Evolutionary conservation across 345 rosid species (phyloP), one percentile per base, ranked within the genome.

Genomic region (Clarkia xantiana): DNA sequence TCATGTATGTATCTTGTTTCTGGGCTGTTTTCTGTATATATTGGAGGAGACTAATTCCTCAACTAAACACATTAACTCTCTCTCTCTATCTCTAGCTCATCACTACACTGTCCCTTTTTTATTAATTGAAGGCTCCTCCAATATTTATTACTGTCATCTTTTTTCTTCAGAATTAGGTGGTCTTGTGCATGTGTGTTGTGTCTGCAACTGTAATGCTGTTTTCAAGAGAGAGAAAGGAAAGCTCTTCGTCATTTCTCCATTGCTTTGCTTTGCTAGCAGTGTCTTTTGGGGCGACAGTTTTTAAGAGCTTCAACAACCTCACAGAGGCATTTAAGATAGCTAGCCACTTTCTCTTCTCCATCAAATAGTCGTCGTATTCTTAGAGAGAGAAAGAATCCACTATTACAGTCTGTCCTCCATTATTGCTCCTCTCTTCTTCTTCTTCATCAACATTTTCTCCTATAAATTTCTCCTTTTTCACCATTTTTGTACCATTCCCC

Each of bases 31-130:
- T 2, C 3, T 25, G 10, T 20, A 14, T 12, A 7, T 18, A 13
- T 38, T 7, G 38, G 11, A 38, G 18, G n/a, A 49, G 52, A 38
- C n/a, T 14, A 49, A 47, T 58, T 77, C 68, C 84, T 78, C 94
- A 86, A 76, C 96, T 59, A 75, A 80, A 70, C 71, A n/a, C 84
- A 80, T 80, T 86, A 51, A 82, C 55, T 75, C 72, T 73, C 59
- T 62, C 25, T 22, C 2, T 22, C 5, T 22, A 2, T 22, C 25
- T 22, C 25, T 2, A 2, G 2, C 25, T 22, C 25, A 22, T n/a
- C n/a, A n/a, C n/a, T n/a, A n/a, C n/a, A n/a, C n/a, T n/a, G n/a
- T n/a, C n/a, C n/a, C n/a, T n/a, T 5, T 22, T 22, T 22, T 22
- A 22, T 58, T 63, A 66, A 69, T 68, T 81, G 52, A 67, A 74